phyloP scores from a whole-genome alignment of 2,329 filamentous ascomycete genomes.

The Xylaria sp. region DNA sequence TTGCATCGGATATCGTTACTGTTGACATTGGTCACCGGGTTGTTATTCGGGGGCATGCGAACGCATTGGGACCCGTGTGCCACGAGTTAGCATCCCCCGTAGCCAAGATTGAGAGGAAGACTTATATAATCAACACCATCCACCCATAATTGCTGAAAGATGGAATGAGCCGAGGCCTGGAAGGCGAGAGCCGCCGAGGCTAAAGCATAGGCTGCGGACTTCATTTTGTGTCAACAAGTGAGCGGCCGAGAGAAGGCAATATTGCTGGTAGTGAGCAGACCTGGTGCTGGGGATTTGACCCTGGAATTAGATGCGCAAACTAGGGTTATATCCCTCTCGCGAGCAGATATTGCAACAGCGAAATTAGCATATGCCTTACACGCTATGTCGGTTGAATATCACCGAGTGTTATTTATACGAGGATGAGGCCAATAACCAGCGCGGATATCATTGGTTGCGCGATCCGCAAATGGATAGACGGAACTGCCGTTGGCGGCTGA shows the following conservation, averaged over 20 bases:
- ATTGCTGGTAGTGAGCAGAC: conserved; percentile 14
- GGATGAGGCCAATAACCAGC: conserved; percentile 39
- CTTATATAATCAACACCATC: conserved; percentile 56
- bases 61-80: conserved; percentile 58
- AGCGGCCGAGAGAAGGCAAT: conserved; percentile 21
- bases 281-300: conserved; percentile 22
- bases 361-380: conserved; percentile 35
- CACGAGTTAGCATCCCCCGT: conserved; percentile 42
- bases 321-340: conserved; percentile 33
- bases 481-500: conserved; percentile 44
- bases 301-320: neutral
- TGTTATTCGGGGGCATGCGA: conserved; percentile 63
- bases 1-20: conserved; percentile 59
- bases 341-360: conserved; percentile 11
- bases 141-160: conserved; percentile 65
- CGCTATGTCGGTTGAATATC: conserved; percentile 40
- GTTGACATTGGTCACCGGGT: conserved; percentile 60
- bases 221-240: conserved; percentile 51
- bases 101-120: conserved; percentile 21
- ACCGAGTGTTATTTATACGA: conserved; percentile 40
- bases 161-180: conserved; percentile 60
- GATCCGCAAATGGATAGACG: conserved; percentile 34
- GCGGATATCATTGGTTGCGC: conserved; percentile 43
- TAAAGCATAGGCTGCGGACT: conserved; percentile 49
- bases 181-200: conserved; percentile 53